Conservation (phyloP, 495 filamentous ascomycete species). For the Penicillium argentinense region DNA sequence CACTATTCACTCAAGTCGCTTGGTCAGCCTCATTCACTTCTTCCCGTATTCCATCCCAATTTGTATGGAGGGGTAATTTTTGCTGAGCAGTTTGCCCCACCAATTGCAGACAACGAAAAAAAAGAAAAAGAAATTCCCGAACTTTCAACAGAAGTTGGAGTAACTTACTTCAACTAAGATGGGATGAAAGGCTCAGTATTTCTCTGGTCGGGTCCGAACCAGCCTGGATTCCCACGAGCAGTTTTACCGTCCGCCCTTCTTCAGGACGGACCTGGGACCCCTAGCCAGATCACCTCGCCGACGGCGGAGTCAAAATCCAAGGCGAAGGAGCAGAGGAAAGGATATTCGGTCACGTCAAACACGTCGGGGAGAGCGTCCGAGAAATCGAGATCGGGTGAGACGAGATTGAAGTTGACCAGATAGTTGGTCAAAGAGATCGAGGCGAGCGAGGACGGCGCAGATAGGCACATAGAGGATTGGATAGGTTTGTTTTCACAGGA, state of each 20-base stretch:
- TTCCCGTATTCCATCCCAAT: neutral
- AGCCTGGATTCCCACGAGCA: constrained; percentile 19
- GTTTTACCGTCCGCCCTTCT: constrained; percentile 59
- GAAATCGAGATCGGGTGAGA: constrained; percentile 12
- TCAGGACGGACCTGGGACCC: constrained; percentile 59
- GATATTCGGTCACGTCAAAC: constrained; percentile 11
- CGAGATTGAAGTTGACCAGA: constrained; percentile 19
- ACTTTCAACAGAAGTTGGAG: neutral
- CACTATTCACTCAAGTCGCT: constrained; percentile 9
- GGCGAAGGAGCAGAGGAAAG: constrained; percentile 7
- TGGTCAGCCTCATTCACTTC: constrained; percentile 16
- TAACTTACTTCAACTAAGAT: constrained; percentile 21
- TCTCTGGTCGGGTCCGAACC: constrained; percentile 8
- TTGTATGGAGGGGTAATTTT: constrained; percentile 24
- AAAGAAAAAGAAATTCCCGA: constrained; percentile 1
- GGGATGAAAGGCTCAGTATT: too few relatives aligned
- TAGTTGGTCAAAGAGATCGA: constrained; percentile 34
- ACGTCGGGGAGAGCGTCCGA: constrained; percentile 7
- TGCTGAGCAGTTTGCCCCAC: constrained; percentile 16
- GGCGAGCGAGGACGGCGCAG: constrained; percentile 37
- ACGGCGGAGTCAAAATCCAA: constrained; percentile 27
- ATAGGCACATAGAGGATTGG: constrained; percentile 42
- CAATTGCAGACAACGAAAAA: constrained; percentile 10
- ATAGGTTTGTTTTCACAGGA: constrained; percentile 5
- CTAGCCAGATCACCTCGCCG: constrained; percentile 50